Conservation (phyloP, 352 stramenopile species). For the Globisporangium iwayamae region DNA sequence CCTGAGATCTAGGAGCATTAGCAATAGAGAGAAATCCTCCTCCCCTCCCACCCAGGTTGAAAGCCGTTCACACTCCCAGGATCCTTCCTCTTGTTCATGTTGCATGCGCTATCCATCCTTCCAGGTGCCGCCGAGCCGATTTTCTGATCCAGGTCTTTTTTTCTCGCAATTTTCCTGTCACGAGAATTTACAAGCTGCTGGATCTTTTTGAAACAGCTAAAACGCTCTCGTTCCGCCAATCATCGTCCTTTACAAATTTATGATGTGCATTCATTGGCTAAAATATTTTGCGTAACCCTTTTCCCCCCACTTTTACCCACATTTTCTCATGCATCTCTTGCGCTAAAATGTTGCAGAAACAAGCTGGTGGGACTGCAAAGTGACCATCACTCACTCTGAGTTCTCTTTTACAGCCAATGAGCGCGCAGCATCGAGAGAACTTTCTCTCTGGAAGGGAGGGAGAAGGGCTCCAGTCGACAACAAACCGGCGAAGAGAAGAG, state of each 20-base stretch:
- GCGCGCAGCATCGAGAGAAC: conserved; percentile 20
- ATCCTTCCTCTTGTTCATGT: background rate
- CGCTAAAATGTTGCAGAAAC: conserved; percentile 6
- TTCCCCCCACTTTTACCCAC: background rate
- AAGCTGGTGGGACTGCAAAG: background rate
- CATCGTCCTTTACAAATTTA: background rate
- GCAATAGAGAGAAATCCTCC: no score
- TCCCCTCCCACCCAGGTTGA: background rate
- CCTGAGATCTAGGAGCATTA: no score
- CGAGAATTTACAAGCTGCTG: background rate
- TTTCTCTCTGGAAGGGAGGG: conserved; percentile 20
- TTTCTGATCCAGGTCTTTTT: conserved; percentile 7
- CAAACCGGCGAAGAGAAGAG: background rate
- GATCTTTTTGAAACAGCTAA: background rate
- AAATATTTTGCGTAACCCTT: background rate
- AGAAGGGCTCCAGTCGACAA: background rate
- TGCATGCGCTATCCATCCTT: background rate
- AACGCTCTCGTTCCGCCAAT: conserved; percentile 1
- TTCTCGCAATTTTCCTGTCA: background rate
- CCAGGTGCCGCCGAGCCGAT: background rate
- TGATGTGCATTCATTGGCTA: background rate
- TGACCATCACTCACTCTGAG: conserved; percentile 24
- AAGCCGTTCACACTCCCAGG: background rate
- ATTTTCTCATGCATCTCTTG: background rate
- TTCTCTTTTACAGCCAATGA: conserved; percentile 29